phyloP scores from a whole-genome alignment of 2,329 filamentous ascomycete species.

The Fusarium udum region DNA sequence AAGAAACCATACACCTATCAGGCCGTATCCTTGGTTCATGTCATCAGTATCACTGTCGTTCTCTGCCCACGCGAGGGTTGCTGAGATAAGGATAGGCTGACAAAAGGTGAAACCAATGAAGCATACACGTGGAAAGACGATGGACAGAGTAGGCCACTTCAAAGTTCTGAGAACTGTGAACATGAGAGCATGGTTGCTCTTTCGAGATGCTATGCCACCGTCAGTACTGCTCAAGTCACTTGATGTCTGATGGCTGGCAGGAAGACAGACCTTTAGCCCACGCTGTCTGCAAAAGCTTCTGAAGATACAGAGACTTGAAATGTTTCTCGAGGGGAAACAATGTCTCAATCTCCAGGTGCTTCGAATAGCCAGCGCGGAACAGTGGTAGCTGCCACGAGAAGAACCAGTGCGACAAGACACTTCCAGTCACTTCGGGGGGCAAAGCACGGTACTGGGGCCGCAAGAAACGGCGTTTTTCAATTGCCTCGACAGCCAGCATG shows the following conservation, averaged over 20 bases:
- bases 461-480: slow-evolving; percentile 24
- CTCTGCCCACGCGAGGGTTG: slow-evolving; percentile 17
- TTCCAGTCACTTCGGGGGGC: slow-evolving; percentile 14
- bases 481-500: slow-evolving; percentile 11
- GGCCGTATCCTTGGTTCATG: slow-evolving; percentile 24
- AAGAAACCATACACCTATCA: slow-evolving; percentile 35
- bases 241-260: fast-evolving
- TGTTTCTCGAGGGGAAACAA: slow-evolving; percentile 27
- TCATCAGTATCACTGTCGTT: slow-evolving; percentile 5
- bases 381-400: slow-evolving; percentile 30
- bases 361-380: slow-evolving; percentile 25
- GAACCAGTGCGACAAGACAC: slow-evolving; percentile 27
- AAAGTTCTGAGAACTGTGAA: slow-evolving; percentile 7
- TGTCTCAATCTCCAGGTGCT: slow-evolving; percentile 9
- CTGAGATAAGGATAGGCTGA: slow-evolving; percentile 35
- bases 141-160: slow-evolving; percentile 12
- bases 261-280: slow-evolving; percentile 15
- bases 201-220: not conserved
- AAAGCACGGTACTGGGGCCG: slow-evolving; percentile 12
- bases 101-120: slow-evolving; percentile 34
- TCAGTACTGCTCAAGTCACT: not conserved
- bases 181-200: slow-evolving; percentile 5
- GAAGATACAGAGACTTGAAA: slow-evolving; percentile 26
- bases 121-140: slow-evolving; percentile 23
- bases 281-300: slow-evolving; percentile 3